Percentiles rank a stretch among this genome's conserved stretches.
Conservation (phyloP, 2,329 filamentous ascomycete species). For the Colletotrichum eremochloae region DNA sequence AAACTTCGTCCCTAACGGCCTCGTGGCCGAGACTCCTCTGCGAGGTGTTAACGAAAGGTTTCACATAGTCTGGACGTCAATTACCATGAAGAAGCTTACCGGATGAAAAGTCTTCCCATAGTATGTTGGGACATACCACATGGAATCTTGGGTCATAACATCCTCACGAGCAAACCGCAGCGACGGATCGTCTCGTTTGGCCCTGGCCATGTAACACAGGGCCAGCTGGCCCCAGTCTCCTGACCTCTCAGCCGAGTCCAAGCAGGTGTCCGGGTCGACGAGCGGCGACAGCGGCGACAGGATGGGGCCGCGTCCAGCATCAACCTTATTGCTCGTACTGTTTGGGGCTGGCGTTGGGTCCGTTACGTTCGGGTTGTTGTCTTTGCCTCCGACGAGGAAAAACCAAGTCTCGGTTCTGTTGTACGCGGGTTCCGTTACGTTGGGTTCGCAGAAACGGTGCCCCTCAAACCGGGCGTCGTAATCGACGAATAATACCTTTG, state of each 20-base stretch:
- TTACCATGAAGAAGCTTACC: constrained; percentile 44
- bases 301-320: constrained; percentile 33
- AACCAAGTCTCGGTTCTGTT: constrained; percentile 60
- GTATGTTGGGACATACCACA: constrained; percentile 63
- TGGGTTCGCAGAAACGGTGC: constrained; percentile 59
- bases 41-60: constrained; percentile 26
- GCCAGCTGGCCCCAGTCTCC: constrained; percentile 60
- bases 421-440: constrained; percentile 59
- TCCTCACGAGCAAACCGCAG: constrained; percentile 49
- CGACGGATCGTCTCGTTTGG: constrained; percentile 52
- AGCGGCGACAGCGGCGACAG: constrained; percentile 51
- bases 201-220: constrained; percentile 60
- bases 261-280: constrained; percentile 54
- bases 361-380: constrained; percentile 49
- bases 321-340: constrained; percentile 33
- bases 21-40: constrained; percentile 42
- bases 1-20: constrained; percentile 43
- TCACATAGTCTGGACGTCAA: background rate
- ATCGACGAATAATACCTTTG: constrained; percentile 59
- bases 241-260: constrained; percentile 50
- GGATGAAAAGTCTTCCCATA: constrained; percentile 63
- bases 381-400: constrained; percentile 60
- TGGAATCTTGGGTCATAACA: constrained; percentile 50
- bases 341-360: constrained; percentile 41
- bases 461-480: constrained; percentile 60